Conservation (phyloP, 2,329 filamentous ascomycete species). For the Clarireedia hainanense region DNA sequence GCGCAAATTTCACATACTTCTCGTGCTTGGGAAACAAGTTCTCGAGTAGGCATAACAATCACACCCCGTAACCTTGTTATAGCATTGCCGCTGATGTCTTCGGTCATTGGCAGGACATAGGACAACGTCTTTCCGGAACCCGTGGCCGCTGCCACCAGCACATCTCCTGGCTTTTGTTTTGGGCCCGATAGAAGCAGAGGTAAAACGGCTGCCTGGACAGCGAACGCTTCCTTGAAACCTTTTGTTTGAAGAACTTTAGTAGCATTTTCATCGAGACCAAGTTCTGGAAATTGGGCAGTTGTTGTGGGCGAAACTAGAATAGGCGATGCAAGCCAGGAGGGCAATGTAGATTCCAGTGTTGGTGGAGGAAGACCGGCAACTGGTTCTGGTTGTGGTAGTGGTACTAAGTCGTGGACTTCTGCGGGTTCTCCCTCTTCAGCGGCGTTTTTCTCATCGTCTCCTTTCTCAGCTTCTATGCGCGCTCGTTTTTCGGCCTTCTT, state of each 20-base stretch:
- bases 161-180: conserved; percentile 58
- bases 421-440: conserved; percentile 24
- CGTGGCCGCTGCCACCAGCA: conserved; percentile 87
- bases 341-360: conserved; percentile 70
- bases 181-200: conserved; percentile 67
- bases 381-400: conserved; percentile 70
- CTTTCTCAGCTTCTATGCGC: conserved; percentile 27
- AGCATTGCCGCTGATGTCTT: conserved; percentile 58
- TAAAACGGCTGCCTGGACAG: conserved; percentile 72
- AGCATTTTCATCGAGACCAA: conserved; percentile 55
- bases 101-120: conserved; percentile 79
- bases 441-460: conserved; percentile 21
- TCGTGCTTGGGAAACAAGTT: conserved; percentile 80
- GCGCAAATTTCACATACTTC: conserved; percentile 70
- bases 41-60: conserved; percentile 83
- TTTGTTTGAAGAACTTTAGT: conserved; percentile 57
- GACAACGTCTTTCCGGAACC: conserved; percentile 93
- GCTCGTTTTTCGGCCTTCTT: conserved; percentile 38
- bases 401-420: conserved; percentile 65
- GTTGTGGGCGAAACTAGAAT: conserved; percentile 57
- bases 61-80: conserved; percentile 67
- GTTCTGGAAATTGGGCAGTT: conserved; percentile 51
- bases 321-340: conserved; percentile 72
- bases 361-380: conserved; percentile 47
- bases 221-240: conserved; percentile 64